Evolutionary conservation across 257 asterid species (phyloP).

Genomic region (Salvia miltiorrhiza): DNA sequence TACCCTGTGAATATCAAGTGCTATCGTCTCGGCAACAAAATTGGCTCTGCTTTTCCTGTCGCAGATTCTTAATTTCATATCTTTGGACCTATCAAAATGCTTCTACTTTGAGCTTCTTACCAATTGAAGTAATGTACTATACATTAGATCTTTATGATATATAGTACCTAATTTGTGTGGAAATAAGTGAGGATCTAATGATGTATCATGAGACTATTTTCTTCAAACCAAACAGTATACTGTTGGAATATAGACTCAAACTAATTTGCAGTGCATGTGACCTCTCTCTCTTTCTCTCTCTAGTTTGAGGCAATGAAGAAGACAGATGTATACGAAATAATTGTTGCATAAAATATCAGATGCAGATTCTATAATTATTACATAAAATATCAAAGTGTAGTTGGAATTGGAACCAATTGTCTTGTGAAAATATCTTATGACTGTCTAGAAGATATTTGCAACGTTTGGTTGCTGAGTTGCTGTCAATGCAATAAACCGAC

Average conservation of each 20-base stretch:
- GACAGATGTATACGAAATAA: not conserved
- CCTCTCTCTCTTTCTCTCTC: not conserved
- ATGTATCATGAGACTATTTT: not conserved
- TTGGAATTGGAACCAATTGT: not conserved
- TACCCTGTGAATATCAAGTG: conserved; percentile 78
- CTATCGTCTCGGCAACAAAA: conserved; percentile 63
- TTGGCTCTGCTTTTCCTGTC: conserved; percentile 85
- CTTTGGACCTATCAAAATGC: not conserved
- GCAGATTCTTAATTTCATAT: conserved; percentile 45
- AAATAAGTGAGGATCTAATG: not conserved
- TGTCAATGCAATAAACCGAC: not conserved
- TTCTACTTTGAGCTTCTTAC: not conserved
- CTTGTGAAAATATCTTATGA: conserved; percentile 18
- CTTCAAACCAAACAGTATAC: not conserved
- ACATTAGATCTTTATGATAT: not conserved
- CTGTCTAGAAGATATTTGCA: not conserved
- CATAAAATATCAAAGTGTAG: not conserved
- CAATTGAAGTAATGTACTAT: not conserved
- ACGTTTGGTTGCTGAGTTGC: not conserved
- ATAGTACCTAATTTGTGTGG: not conserved
- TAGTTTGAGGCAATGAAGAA: not conserved
- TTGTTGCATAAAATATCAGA: no score
- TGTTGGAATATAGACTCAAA: not conserved
- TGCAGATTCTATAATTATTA: not conserved
- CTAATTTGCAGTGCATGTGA: not conserved